phyloP scores from a whole-genome alignment of 805 yeast genomes.

The Suhomyces kilbournensis region DNA sequence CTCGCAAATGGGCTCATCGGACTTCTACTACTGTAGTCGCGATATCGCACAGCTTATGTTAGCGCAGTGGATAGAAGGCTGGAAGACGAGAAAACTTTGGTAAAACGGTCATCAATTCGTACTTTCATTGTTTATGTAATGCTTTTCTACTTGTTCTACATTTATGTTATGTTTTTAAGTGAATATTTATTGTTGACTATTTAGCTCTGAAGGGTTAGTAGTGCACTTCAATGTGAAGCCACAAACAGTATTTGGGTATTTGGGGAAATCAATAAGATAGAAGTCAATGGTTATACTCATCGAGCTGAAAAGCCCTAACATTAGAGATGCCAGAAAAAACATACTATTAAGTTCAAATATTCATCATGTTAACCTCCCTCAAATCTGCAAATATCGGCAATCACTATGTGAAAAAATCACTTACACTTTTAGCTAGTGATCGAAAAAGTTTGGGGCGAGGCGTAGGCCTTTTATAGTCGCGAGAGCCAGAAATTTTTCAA shows the following conservation, averaged over 20 bases:
- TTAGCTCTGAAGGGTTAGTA: not conserved
- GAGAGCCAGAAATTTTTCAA: not conserved
- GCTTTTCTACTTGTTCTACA: not conserved
- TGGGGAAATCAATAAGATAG: not conserved
- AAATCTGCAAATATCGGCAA: not conserved
- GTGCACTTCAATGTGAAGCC: not conserved
- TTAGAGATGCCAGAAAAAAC: constrained; percentile 93
- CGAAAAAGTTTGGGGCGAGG: not conserved
- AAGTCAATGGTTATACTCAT: constrained; percentile 75
- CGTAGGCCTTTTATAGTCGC: not conserved
- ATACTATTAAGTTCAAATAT: constrained; percentile 29
- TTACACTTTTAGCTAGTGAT: not conserved
- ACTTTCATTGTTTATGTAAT: too few species aligned
- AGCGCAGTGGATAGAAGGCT: not conserved
- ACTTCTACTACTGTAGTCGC: not conserved
- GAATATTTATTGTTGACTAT: not conserved
- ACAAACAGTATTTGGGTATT: not conserved
- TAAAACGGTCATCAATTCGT: too few species aligned
- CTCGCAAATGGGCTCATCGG: not conserved
- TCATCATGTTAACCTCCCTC: constrained; percentile 30
- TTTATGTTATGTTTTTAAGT: not conserved
- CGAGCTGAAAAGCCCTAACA: constrained; percentile 76
- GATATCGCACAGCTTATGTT: not conserved
- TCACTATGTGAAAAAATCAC: not conserved
- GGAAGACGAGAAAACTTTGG: not conserved